Evolutionary conservation across 2,329 filamentous ascomycete species (phyloP).

Genomic region (Epichloe bromicola): DNA sequence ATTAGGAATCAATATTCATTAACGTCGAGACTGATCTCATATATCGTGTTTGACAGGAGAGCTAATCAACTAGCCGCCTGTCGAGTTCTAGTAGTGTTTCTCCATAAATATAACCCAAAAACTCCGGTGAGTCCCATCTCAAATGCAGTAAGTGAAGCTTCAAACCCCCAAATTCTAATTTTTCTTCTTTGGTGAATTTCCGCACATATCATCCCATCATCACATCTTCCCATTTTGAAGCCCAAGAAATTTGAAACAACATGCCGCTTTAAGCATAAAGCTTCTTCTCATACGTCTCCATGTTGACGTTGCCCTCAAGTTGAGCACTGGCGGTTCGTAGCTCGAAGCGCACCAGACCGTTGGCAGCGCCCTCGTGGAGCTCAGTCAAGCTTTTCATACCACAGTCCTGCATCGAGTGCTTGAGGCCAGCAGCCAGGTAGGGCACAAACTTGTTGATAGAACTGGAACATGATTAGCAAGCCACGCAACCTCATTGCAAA

Average conservation of each 20-base stretch:
- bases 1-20: neutral
- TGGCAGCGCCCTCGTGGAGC: constrained; percentile 61
- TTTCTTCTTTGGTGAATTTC: neutral
- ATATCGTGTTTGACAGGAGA: neutral
- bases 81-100: constrained; percentile 2
- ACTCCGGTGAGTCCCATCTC: constrained; percentile 1
- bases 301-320: constrained; percentile 93
- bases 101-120: constrained; percentile 1
- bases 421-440: constrained; percentile 87
- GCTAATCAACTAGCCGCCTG: constrained; percentile 3
- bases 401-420: constrained; percentile 95
- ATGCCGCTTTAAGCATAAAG: constrained; percentile 61
- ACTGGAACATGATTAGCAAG: constrained; percentile 27
- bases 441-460: constrained; percentile 92
- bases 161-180: neutral
- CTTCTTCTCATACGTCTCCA: constrained; percentile 99
- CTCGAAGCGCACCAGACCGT: constrained; percentile 79
- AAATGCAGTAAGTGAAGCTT: neutral
- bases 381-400: constrained; percentile 69
- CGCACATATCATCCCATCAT: neutral
- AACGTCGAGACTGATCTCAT: neutral
- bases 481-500: neutral
- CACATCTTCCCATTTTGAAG: neutral
- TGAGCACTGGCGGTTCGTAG: constrained; percentile 87
- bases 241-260: neutral